Evolutionary conservation across 169 alveolate species (phyloP).

Genomic region (Theileria annulata): DNA sequence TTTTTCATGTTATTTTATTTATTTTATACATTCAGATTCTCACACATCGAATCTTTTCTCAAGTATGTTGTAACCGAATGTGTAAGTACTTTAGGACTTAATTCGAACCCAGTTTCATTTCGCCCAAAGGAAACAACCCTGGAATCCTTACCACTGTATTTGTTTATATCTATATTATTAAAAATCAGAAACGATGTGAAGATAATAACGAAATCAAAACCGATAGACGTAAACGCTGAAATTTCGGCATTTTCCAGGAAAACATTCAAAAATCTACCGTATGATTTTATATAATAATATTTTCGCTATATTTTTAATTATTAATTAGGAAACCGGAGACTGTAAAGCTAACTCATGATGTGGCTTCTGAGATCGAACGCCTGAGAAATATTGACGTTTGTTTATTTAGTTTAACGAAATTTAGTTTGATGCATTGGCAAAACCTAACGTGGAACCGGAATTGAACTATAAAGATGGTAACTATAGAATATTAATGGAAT

Average conservation of each 20-base stretch:
- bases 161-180: neutral
- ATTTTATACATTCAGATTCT: slow-evolving; percentile 1
- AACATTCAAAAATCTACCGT: slow-evolving; percentile 18
- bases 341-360: slow-evolving; percentile 31
- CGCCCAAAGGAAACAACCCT: slow-evolving; percentile 27
- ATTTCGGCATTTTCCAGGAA: slow-evolving; percentile 36
- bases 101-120: slow-evolving; percentile 3
- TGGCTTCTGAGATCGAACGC: slow-evolving; percentile 31
- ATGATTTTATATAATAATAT: neutral
- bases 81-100: slow-evolving; percentile 1
- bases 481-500: neutral
- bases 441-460: slow-evolving; percentile 22
- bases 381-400: slow-evolving; percentile 19
- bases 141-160: slow-evolving; percentile 41
- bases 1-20: slow-evolving; percentile 6
- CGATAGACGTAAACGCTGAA: slow-evolving; percentile 34
- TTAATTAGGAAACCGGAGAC: slow-evolving; percentile 25
- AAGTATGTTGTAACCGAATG: neutral
- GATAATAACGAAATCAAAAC: slow-evolving; percentile 37
- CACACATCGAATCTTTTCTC: neutral
- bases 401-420: neutral
- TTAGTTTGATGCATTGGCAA: slow-evolving; percentile 1
- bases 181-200: slow-evolving; percentile 32
- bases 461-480: slow-evolving; percentile 18
- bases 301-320: neutral